Evolutionary conservation across 768 basidiomycete species (phyloP).

Genomic region (Lentinula sp.): DNA sequence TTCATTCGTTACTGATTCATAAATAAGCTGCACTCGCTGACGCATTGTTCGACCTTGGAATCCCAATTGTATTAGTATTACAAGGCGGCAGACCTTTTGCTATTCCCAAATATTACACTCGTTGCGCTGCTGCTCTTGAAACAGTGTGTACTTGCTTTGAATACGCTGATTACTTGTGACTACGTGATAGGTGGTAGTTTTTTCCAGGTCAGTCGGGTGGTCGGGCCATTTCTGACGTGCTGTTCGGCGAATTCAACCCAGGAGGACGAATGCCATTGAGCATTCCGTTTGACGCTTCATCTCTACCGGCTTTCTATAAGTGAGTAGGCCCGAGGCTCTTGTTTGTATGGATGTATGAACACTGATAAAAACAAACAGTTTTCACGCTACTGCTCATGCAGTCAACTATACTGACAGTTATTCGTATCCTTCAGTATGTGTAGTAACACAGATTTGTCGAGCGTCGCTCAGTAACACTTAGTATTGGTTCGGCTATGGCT

Average conservation of each 20-base stretch:
- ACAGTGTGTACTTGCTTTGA: constrained; percentile 8
- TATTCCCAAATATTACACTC: constrained; percentile 16
- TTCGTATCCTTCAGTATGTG: constrained; percentile 15
- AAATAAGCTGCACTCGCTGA: constrained; percentile 16
- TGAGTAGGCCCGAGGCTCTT: not conserved
- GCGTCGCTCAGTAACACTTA: not conserved
- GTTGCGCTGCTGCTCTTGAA: constrained; percentile 16
- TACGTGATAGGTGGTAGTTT: constrained; percentile 9
- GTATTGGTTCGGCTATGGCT: constrained; percentile 20
- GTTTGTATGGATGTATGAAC: not conserved
- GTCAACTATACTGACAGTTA: constrained; percentile 16
- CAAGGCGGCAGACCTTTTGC: constrained; percentile 20
- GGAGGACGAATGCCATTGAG: constrained; percentile 18
- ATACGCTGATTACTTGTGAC: not conserved
- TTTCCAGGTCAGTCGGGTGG: constrained; percentile 22
- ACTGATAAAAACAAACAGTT: constrained; percentile 6
- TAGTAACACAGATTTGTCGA: not conserved
- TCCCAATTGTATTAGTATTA: constrained; percentile 17
- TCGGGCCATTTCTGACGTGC: constrained; percentile 18
- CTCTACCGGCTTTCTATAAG: constrained; percentile 20
- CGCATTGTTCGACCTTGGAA: constrained; percentile 16
- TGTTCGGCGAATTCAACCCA: constrained; percentile 19
- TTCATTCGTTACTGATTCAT: not conserved
- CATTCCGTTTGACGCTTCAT: constrained; percentile 15
- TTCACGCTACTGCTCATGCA: constrained; percentile 14